A percentile compares a stretch with the other conserved stretches of the same genome.
These are phyloP conservation scores for Pistacia integerrima DNA, from an alignment of 345 rosid species.

Conservation along the genomic window DNA sequence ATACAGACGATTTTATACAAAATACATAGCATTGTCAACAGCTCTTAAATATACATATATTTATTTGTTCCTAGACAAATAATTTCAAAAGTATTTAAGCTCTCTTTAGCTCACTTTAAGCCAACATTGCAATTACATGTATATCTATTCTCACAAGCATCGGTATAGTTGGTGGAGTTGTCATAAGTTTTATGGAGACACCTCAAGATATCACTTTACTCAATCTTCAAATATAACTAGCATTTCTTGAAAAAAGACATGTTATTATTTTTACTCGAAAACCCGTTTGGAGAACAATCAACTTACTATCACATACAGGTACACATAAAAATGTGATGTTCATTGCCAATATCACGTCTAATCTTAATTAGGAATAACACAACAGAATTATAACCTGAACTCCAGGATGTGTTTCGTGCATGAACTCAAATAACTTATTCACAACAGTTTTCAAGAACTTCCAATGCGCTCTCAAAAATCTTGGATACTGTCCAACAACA, in stretches of 20 bases:
- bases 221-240: background rate
- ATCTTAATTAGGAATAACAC: conserved; percentile 8
- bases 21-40: background rate
- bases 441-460: conserved; percentile 98
- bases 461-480: conserved; percentile 99
- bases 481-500: conserved; percentile 99
- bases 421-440: conserved; percentile 95
- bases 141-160: background rate
- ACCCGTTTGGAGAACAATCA: too few relatives aligned
- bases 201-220: too few relatives aligned
- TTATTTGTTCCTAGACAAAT: background rate
- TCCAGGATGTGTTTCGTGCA: conserved; percentile 99
- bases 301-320: too few relatives aligned
- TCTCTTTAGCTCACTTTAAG: background rate
- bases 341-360: background rate
- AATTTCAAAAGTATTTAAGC: background rate
- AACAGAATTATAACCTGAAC: conserved; percentile 69
- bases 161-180: too few relatives aligned
- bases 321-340: too few relatives aligned
- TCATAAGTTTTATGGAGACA: too few relatives aligned
- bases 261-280: too few relatives aligned
- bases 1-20: background rate
- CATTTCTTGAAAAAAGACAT: too few relatives aligned
- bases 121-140: background rate
- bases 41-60: background rate